A percentile compares a stretch with the other conserved stretches of the same genome.
These are phyloP conservation scores for Cladochytrium replicatum DNA, from an alignment of 192 early-diverging fungal genomes.

Conservation along the genomic window DNA sequence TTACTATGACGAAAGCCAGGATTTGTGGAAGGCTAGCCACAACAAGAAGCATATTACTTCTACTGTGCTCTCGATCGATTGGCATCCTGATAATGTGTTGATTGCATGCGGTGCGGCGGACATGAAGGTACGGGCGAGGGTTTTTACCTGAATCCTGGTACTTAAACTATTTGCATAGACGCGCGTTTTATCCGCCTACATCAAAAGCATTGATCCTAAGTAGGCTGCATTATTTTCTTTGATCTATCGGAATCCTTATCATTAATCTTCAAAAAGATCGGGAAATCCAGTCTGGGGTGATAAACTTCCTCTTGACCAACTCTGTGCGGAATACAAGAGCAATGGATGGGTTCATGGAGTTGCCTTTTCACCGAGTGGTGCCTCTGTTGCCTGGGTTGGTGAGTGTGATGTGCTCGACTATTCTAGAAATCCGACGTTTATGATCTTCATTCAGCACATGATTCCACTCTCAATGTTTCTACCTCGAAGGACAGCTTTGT, in stretches of 20 bases:
- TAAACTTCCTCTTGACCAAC: constrained; percentile 82
- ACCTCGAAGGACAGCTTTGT: constrained; percentile 47
- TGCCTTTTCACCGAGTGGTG: constrained; percentile 83
- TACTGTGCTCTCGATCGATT: constrained; percentile 81
- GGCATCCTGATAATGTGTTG: constrained; percentile 95
- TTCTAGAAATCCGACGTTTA: not conserved
- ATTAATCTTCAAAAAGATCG: constrained; percentile 31
- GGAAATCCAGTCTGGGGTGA: constrained; percentile 85
- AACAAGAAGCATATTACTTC: constrained; percentile 85
- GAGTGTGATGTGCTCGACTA: no score
- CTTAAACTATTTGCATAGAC: constrained; percentile 32
- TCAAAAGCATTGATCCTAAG: constrained; percentile 91
- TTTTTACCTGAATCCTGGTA: not conserved
- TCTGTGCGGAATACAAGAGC: constrained; percentile 68
- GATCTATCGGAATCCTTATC: constrained; percentile 1
- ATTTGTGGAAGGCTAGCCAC: constrained; percentile 97
- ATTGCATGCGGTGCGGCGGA: constrained; percentile 70
- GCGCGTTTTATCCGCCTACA: constrained; percentile 88
- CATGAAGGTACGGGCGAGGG: constrained; percentile 24
- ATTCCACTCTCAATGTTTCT: constrained; percentile 72
- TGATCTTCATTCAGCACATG: constrained; percentile 51
- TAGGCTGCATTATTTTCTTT: constrained; percentile 10
- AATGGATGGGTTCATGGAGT: constrained; percentile 92
- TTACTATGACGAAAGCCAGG: constrained; percentile 91
- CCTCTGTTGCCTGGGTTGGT: constrained; percentile 72